Base-by-base conservation (phyloP, 768 basidiomycete species). In the Naganishia vaughanmartiniae region DNA sequence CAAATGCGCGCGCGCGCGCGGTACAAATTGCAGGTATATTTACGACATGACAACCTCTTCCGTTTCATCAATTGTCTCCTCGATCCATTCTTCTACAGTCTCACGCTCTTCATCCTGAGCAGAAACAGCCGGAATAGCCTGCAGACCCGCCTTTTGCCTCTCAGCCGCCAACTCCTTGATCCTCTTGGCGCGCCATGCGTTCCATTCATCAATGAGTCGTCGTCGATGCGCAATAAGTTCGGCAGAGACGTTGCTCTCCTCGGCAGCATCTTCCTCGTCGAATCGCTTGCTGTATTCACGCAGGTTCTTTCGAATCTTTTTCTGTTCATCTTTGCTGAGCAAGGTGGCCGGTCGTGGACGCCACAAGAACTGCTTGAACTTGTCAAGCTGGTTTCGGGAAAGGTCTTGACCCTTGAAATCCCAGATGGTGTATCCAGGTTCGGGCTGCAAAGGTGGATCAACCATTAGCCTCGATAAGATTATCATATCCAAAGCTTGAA, bases 291-390 rank as follows among this genome's bases (percentile, higher is more conserved):
- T 91, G 84, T 88, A 95, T 81, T 98, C 94, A 70, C 89, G 88
- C 74, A 98, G 85, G 79, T 92, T 95, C 82, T 88, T 89, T 71
- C 92, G 87, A 70, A 99, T 87, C 65, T 86, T 87, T 73, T 88
- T 88, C 78, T 96, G 92, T 71, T 93, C 88, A 63, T 96, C 93
- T 79, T 90, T 92, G 57, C 88, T 85, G 69, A 99, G 85, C 63
- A 98, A 83, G 3, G 91, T 90, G 14, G 88, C 87, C 4, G 96
- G 92, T n/a, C 96, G 89, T 30, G 95, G 94, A 42, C 96, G 89
- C 95, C 95, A 99, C 72, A 97, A 87, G 83, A 98, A 93, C 81
- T 99, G 96, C 84, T 99, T 99, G 87, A 99, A 98, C 69, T 90
- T 88, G 79, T 98, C 96, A 73, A 90, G 84, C 63, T 89, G 88